phyloP scores from a whole-genome alignment of 176 grass and related monocot genomes.

The Pontederia paniculata region DNA sequence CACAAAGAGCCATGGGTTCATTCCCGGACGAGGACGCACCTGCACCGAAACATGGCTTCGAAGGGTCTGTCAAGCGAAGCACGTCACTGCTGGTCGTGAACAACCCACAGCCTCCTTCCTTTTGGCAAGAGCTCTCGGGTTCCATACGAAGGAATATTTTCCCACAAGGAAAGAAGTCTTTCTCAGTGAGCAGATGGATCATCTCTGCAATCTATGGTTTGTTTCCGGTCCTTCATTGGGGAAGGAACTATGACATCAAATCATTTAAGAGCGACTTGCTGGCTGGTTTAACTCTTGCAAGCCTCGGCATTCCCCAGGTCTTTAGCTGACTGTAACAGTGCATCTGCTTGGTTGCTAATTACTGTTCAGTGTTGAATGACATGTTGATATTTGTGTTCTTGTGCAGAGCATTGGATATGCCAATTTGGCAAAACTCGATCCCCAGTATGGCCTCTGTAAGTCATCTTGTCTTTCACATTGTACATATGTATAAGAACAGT shows the following conservation, averaged over 20 bases:
- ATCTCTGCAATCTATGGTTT: slow-evolving; percentile 36
- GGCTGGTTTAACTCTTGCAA: slow-evolving; percentile 86
- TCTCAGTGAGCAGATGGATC: slow-evolving; percentile 11
- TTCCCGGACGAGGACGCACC: not conserved
- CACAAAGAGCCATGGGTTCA: slow-evolving; percentile 6
- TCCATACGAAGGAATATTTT: slow-evolving; percentile 15
- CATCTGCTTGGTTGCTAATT: not conserved
- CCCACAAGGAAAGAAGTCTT: slow-evolving; percentile 5
- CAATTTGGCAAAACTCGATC: slow-evolving; percentile 69
- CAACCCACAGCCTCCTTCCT: slow-evolving; percentile 26
- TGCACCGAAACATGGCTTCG: not conserved
- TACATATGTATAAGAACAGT: not conserved
- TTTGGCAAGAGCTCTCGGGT: slow-evolving; percentile 26
- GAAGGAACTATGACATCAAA: slow-evolving; percentile 50
- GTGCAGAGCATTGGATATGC: slow-evolving; percentile 94
- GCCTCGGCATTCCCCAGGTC: slow-evolving; percentile 90
- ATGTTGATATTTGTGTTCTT: not conserved
- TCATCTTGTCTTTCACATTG: not conserved
- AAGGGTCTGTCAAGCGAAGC: not conserved
- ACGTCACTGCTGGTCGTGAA: slow-evolving; percentile 25
- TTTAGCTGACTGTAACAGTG: not conserved
- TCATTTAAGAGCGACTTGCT: slow-evolving; percentile 67
- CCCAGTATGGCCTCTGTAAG: slow-evolving; percentile 88
- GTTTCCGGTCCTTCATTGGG: slow-evolving; percentile 83
- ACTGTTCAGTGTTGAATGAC: not conserved